Evolutionary conservation across 805 yeast genomes (phyloP).

Genomic region (Cyberlindnera subsufficiens): DNA sequence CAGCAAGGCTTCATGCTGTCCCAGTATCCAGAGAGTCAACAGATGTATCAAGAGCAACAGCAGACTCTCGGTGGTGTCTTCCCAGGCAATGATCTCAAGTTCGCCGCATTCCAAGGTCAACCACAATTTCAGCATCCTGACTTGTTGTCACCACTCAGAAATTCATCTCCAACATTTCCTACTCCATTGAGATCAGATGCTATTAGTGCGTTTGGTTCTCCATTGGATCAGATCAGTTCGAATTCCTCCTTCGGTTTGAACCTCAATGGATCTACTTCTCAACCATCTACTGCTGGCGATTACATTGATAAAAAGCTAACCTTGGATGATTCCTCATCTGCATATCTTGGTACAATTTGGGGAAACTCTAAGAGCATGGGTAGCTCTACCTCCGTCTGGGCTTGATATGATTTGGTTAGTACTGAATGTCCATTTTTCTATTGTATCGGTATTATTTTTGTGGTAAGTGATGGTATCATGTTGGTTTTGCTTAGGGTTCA

Average conservation of each 20-base stretch:
- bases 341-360: constrained; percentile 24
- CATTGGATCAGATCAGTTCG: constrained; percentile 14
- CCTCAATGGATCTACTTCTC: constrained; percentile 3
- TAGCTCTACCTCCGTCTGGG: constrained; percentile 25
- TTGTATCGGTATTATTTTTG: background rate
- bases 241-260: constrained; percentile 16
- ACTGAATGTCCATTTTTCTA: background rate
- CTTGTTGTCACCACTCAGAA: constrained; percentile 11
- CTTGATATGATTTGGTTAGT: constrained; percentile 6
- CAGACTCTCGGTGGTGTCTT: background rate
- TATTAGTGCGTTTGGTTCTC: constrained; percentile 9
- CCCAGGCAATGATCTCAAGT: constrained; percentile 5
- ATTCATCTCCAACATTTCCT: constrained; percentile 14
- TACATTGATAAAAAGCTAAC: constrained; percentile 11
- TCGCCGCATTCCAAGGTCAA: constrained; percentile 10
- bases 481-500: background rate
- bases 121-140: constrained; percentile 12
- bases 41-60: background rate
- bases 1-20: background rate
- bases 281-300: constrained; percentile 5
- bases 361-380: constrained; percentile 17
- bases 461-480: background rate
- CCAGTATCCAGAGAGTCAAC: constrained; percentile 1
- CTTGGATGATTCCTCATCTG: constrained; percentile 13
- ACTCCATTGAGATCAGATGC: constrained; percentile 13